A percentile compares a stretch with the other conserved stretches of the same genome.
Evolutionary conservation across 2,329 filamentous ascomycete genomes (phyloP).

Genomic region (Emmonsiellopsis sp.): DNA sequence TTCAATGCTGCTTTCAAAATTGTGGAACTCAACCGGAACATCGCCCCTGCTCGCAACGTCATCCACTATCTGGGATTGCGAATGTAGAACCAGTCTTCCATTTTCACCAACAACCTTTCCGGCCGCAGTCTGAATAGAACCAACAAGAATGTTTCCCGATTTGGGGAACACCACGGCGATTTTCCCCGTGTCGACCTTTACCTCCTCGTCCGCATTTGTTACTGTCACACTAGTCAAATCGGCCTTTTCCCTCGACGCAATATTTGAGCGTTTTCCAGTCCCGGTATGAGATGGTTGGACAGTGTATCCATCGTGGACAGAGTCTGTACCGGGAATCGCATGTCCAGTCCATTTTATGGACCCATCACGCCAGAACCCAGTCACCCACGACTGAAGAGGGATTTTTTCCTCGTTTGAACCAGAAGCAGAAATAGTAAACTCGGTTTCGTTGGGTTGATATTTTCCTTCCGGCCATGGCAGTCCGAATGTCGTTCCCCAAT

Average conservation of each 20-base stretch:
- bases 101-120: constrained; percentile 36
- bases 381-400: constrained; percentile 47
- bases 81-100: constrained; percentile 46
- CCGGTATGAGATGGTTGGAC: constrained; percentile 23
- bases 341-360: constrained; percentile 56
- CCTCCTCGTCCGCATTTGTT: constrained; percentile 14
- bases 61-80: constrained; percentile 40
- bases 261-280: constrained; percentile 4
- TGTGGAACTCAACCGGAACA: constrained; percentile 30
- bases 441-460: constrained; percentile 26
- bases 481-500: constrained; percentile 36
- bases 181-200: constrained; percentile 40
- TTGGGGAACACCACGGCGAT: constrained; percentile 37
- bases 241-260: neutral
- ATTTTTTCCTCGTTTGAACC: constrained; percentile 9
- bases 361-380: constrained; percentile 52
- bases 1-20: constrained; percentile 44
- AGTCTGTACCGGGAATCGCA: constrained; percentile 40
- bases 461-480: constrained; percentile 36
- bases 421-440: constrained; percentile 25
- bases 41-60: constrained; percentile 13
- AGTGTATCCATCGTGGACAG: constrained; percentile 35
- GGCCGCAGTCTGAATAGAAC: constrained; percentile 30
- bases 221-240: constrained; percentile 15
- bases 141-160: constrained; percentile 32